Evolutionary conservation across 768 basidiomycete genomes (phyloP), one percentile per base, ranked within the genome.

Genomic region (Mycena olivaceomarginata): DNA sequence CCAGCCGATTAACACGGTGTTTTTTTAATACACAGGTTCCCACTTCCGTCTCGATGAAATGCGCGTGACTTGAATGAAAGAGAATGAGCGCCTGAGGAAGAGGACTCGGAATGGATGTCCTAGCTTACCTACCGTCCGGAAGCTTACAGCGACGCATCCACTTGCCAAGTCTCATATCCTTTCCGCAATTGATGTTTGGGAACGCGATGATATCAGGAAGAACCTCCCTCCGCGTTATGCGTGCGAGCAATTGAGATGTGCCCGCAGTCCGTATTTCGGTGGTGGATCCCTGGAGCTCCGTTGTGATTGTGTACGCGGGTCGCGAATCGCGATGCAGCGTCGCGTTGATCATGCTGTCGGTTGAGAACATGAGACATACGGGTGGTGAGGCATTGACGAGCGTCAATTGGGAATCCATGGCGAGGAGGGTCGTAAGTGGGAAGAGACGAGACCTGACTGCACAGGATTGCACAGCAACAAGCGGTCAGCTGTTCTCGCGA

Each of bases 271-370:
- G n/a, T 8, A 79, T 18, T 45, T 79, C 71, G 9, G 74, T 75
- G 12, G 53, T 63, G 37, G 78, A 69, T 20, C 60, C 70, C 39
- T 43, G 51, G 10, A 73, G 70, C 67, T 64, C 22, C 15, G 74
- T 75, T 5, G 74, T 59, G 0, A 79, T 31, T n/a, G 60, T 67
- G 71, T 79, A 76, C 9, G 56, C n/a, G 4, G 78, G 65, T 9
- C 39, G 74, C 9, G 65, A 41, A 46, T 67, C 63, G 41, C 39
- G 37, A 11, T 43, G 70, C 1, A 79, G 20, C 2, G 67, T 73
- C 5, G 74, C 39, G 63, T 79, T 76, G 15, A 62, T 69, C 78
- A 79, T 79, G 71, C 71, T 79, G 68, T 79, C 56, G 22, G 71
- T 9, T 7, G 12, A 7, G 31, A 79, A 79, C 1, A 53, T 63